A percentile compares a stretch with the other conserved stretches of the same genome.
Conservation (phyloP, 1,284 basidiomycete genomes). For the Athelia psychrophila region DNA sequence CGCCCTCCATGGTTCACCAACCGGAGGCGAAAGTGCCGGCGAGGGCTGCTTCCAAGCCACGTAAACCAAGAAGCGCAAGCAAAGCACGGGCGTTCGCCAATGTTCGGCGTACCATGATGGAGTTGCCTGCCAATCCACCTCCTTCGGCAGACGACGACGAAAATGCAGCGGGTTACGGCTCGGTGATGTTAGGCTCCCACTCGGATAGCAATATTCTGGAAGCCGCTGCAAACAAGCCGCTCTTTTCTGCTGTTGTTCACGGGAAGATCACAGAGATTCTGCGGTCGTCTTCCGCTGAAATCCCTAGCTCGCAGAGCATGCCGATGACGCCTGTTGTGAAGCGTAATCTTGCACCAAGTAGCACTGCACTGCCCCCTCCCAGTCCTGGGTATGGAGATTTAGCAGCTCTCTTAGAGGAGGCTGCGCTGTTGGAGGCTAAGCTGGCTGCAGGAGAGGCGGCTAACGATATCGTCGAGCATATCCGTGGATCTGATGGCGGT, state of each 20-base stretch:
- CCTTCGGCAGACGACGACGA: neutral
- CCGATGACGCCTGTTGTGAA: slow-evolving; percentile 28
- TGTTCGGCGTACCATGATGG: neutral
- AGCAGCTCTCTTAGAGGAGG: slow-evolving; percentile 44
- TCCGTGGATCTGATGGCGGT: slow-evolving; percentile 6
- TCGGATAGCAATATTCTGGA: slow-evolving; percentile 13
- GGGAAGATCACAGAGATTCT: slow-evolving; percentile 38
- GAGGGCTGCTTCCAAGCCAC: neutral
- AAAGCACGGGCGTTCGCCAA: neutral
- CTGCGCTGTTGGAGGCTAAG: slow-evolving; percentile 46
- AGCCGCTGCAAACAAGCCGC: slow-evolving; percentile 11
- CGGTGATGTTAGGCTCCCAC: slow-evolving; percentile 8
- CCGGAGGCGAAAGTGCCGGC: neutral
- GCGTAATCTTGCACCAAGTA: slow-evolving; percentile 22
- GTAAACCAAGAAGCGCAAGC: neutral
- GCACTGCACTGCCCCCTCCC: slow-evolving; percentile 16
- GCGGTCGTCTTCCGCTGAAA: slow-evolving; percentile 10
- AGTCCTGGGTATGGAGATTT: slow-evolving; percentile 47
- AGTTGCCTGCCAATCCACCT: neutral
- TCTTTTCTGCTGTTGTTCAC: slow-evolving; percentile 55
- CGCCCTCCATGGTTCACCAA: neutral
- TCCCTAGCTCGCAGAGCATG: slow-evolving; percentile 11
- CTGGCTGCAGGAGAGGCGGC: slow-evolving; percentile 42
- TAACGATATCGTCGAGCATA: slow-evolving; percentile 15
- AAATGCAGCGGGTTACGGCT: neutral